Percentiles rank a stretch among this genome's conserved stretches.
These are phyloP conservation scores for Trichoderma breve DNA, from an alignment of 2,329 filamentous ascomycete species.

Conservation along the genomic window DNA sequence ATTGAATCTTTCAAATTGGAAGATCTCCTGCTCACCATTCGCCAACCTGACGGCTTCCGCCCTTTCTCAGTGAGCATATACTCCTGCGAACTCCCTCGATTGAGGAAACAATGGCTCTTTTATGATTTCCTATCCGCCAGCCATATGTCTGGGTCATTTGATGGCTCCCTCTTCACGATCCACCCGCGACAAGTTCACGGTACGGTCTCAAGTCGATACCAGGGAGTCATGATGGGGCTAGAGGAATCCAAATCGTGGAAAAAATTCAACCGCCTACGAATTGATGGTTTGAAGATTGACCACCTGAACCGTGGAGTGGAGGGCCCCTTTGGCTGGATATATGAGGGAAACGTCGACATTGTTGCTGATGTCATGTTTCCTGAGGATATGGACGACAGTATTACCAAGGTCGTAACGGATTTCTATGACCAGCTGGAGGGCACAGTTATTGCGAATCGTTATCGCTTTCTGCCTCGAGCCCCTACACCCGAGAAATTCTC, in stretches of 20 bases:
- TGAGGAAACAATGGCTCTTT: constrained; percentile 95
- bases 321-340: constrained; percentile 96
- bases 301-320: constrained; percentile 91
- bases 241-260: constrained; percentile 79
- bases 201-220: constrained; percentile 60
- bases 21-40: constrained; percentile 85
- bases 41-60: constrained; percentile 87
- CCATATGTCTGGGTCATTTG: constrained; percentile 93
- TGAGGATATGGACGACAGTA: constrained; percentile 79
- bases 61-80: constrained; percentile 95
- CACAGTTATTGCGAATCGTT: constrained; percentile 76
- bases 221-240: constrained; percentile 53
- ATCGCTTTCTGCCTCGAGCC: constrained; percentile 55
- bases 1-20: constrained; percentile 96
- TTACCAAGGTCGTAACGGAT: constrained; percentile 93
- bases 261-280: constrained; percentile 87
- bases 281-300: constrained; percentile 92
- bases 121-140: constrained; percentile 96
- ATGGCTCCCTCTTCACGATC: constrained; percentile 95
- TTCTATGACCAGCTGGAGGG: constrained; percentile 96
- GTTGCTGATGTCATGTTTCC: constrained; percentile 95
- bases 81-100: constrained; percentile 86
- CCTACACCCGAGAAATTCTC: constrained; percentile 35
- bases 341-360: constrained; percentile 95
- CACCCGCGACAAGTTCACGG: constrained; percentile 90